phyloP scores from a whole-genome alignment of 768 basidiomycete species.

The Xerocomus potaroensis region DNA sequence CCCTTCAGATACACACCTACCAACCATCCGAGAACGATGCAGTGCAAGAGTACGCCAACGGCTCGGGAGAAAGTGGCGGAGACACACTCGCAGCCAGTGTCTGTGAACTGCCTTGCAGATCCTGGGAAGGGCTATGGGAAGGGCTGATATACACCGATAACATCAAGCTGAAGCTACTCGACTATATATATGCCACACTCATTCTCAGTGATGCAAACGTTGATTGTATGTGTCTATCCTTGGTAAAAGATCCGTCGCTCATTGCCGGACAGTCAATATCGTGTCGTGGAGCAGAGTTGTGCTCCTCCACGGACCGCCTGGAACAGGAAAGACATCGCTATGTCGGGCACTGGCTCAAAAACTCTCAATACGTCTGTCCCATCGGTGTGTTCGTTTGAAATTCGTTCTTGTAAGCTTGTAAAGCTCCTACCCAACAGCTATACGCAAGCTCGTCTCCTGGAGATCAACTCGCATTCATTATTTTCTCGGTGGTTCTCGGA shows the following conservation, averaged over 20 bases:
- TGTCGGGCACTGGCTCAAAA: slow-evolving; percentile 96
- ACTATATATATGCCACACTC: slow-evolving; percentile 93
- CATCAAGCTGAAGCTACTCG: slow-evolving; percentile 83
- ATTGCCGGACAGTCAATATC: slow-evolving; percentile 62
- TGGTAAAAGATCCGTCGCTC: slow-evolving; percentile 1
- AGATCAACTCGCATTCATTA: slow-evolving; percentile 97
- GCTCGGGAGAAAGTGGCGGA: slow-evolving; percentile 51
- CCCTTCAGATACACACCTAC: slow-evolving; percentile 84
- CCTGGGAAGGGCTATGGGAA: slow-evolving; percentile 91
- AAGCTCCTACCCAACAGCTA: slow-evolving; percentile 50
- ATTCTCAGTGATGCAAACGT: slow-evolving; percentile 87
- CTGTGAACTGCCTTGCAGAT: slow-evolving; percentile 78
- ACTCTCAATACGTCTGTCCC: slow-evolving; percentile 82
- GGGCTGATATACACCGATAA: slow-evolving; percentile 80
- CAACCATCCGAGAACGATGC: slow-evolving; percentile 66
- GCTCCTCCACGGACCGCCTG: slow-evolving; percentile 92
- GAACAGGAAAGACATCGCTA: slow-evolving; percentile 94
- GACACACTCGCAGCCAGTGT: slow-evolving; percentile 86
- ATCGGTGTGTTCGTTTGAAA: slow-evolving; percentile 48
- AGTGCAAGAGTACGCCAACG: slow-evolving; percentile 70
- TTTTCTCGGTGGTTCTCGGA: slow-evolving; percentile 99
- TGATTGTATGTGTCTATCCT: slow-evolving; percentile 55
- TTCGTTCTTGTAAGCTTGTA: background rate
- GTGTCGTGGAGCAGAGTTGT: slow-evolving; percentile 96
- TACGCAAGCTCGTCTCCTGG: slow-evolving; percentile 79